Evolutionary conservation across 2,329 filamentous ascomycete genomes (phyloP).

Genomic region (Talaromyces sp.): DNA sequence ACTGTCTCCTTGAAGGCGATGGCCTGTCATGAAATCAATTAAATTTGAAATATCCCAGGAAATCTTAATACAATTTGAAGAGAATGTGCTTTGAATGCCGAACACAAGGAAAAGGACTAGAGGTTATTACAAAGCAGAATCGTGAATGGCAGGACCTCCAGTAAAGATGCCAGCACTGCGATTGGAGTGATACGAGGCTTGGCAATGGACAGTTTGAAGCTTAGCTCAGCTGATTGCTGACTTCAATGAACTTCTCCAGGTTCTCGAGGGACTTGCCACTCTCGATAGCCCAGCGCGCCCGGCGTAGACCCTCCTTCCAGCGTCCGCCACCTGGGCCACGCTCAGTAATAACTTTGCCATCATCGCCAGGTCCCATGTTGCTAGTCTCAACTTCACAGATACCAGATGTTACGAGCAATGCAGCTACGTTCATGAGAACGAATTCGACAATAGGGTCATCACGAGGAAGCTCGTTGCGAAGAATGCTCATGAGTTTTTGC

Average conservation of each 20-base stretch:
- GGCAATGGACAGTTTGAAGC: not conserved
- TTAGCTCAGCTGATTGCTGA: constrained; percentile 63
- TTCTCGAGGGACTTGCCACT: constrained; percentile 84
- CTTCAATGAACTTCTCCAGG: constrained; percentile 81
- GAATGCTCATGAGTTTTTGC: constrained; percentile 73
- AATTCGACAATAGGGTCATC: constrained; percentile 90
- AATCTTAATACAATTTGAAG: not conserved
- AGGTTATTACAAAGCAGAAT: not conserved
- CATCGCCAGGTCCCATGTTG: constrained; percentile 76
- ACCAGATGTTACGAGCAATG: constrained; percentile 81
- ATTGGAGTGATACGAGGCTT: not conserved
- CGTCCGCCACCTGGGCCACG: constrained; percentile 80
- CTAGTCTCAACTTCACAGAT: constrained; percentile 82
- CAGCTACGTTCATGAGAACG: constrained; percentile 90
- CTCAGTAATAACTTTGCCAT: constrained; percentile 78
- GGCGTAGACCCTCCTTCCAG: constrained; percentile 92
- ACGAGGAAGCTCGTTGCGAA: constrained; percentile 70
- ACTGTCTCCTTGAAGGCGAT: not conserved
- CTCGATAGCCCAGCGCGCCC: constrained; percentile 83
- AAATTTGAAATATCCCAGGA: not conserved
- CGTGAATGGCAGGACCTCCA: not conserved
- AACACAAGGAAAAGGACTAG: not conserved
- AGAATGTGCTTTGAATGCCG: not conserved
- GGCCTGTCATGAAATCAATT: not conserved
- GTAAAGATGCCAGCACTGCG: no score